These are phyloP conservation scores for Phaeosphaeria sp. DNA, from an alignment of 2,329 filamentous ascomycete species.

Conservation along the genomic window DNA sequence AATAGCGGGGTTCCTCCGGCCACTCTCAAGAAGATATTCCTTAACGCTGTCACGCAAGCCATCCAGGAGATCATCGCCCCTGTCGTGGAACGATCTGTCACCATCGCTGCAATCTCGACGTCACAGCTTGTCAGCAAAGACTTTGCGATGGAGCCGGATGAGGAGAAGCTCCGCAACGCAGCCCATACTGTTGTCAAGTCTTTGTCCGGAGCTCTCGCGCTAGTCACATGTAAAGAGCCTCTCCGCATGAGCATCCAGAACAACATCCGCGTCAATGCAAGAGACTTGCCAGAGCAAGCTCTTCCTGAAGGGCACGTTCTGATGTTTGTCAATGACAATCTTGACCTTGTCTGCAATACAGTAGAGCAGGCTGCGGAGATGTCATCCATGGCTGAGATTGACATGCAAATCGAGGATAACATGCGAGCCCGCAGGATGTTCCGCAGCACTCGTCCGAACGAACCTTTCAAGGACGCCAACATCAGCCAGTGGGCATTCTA, in stretches of 20 bases:
- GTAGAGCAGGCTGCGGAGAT: constrained; percentile 97
- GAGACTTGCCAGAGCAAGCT: constrained; percentile 69
- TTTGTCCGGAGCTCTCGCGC: constrained; percentile 88
- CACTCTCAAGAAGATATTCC: constrained; percentile 76
- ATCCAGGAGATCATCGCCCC: constrained; percentile 97
- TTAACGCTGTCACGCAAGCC: constrained; percentile 84
- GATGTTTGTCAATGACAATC: constrained; percentile 98
- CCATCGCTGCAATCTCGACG: constrained; percentile 96
- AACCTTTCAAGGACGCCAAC: constrained; percentile 81
- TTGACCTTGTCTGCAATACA: constrained; percentile 89
- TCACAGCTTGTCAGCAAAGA: constrained; percentile 96
- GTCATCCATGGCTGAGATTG: constrained; percentile 90
- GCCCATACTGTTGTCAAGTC: constrained; percentile 95
- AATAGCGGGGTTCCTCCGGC: constrained; percentile 73
- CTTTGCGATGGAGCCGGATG: constrained; percentile 90
- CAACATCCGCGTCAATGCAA: constrained; percentile 87
- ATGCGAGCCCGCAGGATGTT: constrained; percentile 80
- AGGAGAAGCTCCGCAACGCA: constrained; percentile 82
- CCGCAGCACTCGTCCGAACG: constrained; percentile 75
- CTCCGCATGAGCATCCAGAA: constrained; percentile 96
- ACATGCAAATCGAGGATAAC: constrained; percentile 86
- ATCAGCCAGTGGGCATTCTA: constrained; percentile 92
- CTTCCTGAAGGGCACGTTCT: constrained; percentile 94
- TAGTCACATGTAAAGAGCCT: constrained; percentile 98
- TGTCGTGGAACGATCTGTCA: constrained; percentile 95